Evolutionary conservation across 345 rosid genomes (phyloP).

Genomic region (Sonneratia caseolaris): DNA sequence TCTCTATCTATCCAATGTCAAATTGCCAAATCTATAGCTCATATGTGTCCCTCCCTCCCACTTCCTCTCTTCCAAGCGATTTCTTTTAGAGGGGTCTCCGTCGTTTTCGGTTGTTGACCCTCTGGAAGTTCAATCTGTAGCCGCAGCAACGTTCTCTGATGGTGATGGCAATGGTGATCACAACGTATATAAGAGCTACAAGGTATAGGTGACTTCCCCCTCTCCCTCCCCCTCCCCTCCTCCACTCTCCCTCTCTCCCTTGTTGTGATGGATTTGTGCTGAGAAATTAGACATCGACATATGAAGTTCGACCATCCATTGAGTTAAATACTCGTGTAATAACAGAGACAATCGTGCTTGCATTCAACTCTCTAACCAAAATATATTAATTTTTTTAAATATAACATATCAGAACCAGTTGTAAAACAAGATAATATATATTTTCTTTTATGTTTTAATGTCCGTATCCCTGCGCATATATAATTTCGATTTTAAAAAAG

Average conservation of each 20-base stretch:
- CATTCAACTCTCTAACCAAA: too few species aligned
- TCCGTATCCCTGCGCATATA: neutral
- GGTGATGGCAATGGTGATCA: neutral
- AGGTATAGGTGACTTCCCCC: neutral
- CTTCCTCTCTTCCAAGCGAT: neutral
- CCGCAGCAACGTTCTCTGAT: neutral
- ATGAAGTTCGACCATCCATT: too few species aligned
- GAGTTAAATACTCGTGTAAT: too few species aligned
- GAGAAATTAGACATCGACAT: neutral
- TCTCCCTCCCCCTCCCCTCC: neutral
- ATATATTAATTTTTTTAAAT: too few species aligned
- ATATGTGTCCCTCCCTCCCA: neutral
- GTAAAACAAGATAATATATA: too few species aligned
- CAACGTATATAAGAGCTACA: neutral
- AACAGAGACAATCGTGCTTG: too few species aligned
- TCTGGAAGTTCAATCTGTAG: neutral
- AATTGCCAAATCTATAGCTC: neutral
- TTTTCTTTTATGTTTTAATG: too few species aligned
- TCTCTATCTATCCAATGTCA: neutral
- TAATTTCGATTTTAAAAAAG: neutral
- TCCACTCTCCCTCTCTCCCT: neutral
- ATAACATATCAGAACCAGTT: too few species aligned
- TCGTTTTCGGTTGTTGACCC: neutral
- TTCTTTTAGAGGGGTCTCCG: neutral
- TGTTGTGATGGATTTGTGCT: neutral